These are phyloP conservation scores for Limnomonas spitsbergensis DNA, from an alignment of 139 green algal genomes.

Conservation along the genomic window DNA sequence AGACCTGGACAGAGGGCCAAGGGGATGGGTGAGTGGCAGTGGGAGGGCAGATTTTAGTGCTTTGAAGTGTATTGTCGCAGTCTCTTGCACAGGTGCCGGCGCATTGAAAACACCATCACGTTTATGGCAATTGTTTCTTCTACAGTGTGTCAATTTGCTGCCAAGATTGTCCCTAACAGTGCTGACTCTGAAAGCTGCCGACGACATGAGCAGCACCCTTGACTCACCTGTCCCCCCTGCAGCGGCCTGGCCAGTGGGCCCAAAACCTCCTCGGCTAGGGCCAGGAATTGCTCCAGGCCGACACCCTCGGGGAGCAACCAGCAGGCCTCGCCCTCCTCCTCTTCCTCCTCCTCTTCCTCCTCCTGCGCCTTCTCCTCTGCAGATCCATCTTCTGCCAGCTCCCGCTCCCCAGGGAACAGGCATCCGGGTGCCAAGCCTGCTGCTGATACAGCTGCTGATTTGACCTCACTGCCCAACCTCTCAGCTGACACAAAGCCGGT, in stretches of 20 bases:
- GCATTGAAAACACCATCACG: background rate
- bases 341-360: background rate
- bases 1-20: no score
- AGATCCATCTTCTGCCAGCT: background rate
- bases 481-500: background rate
- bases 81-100: background rate
- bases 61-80: no score
- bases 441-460: background rate
- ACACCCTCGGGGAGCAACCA: slow-evolving; percentile 7
- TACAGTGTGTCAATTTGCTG: background rate
- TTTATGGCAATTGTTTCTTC: background rate
- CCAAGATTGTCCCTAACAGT: background rate
- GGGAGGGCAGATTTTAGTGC: background rate
- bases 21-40: no score
- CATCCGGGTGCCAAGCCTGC: no score
- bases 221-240: background rate
- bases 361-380: background rate
- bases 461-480: background rate
- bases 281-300: slow-evolving; percentile 2
- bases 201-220: background rate
- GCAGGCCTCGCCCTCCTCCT: background rate
- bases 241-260: background rate
- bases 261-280: background rate
- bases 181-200: background rate
- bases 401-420: no score